Conservation (phyloP, 331 rosid genomes). For the Cydonia oblonga region DNA sequence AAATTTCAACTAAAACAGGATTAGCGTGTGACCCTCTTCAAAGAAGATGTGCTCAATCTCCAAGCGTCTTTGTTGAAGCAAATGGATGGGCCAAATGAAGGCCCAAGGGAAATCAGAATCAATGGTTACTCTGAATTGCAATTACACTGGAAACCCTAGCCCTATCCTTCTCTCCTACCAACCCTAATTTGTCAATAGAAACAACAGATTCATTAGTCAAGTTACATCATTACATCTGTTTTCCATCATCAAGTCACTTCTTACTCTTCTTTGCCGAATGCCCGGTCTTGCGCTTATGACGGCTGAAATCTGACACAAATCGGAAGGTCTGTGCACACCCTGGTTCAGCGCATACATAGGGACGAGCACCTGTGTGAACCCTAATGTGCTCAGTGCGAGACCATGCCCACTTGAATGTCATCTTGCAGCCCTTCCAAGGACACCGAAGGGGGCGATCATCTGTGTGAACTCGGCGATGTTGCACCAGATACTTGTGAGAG, state of each 20-base stretch:
- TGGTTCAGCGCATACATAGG: slow-evolving; percentile 72
- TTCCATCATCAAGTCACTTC: slow-evolving; percentile 17
- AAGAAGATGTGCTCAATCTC: slow-evolving; percentile 25
- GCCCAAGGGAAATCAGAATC: slow-evolving; percentile 49
- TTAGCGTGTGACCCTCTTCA: slow-evolving; percentile 23
- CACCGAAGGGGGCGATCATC: slow-evolving; percentile 94
- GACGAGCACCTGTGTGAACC: slow-evolving; percentile 90
- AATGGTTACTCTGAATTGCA: slow-evolving; percentile 43
- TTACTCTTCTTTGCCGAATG: slow-evolving; percentile 59
- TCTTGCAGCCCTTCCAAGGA: slow-evolving; percentile 99
- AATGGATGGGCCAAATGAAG: slow-evolving; percentile 49
- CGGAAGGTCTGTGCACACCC: slow-evolving; percentile 92
- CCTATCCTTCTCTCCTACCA: slow-evolving; percentile 26
- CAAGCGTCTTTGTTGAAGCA: slow-evolving; percentile 47
- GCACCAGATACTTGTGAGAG: slow-evolving; percentile 93
- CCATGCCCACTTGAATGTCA: slow-evolving; percentile 98
- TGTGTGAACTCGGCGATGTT: slow-evolving; percentile 82
- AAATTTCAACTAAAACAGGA: slow-evolving; percentile 3
- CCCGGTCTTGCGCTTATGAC: slow-evolving; percentile 93
- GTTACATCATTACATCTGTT: slow-evolving; percentile 20
- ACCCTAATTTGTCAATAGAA: slow-evolving; percentile 41
- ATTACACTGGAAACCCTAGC: slow-evolving; percentile 54
- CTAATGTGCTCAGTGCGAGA: slow-evolving; percentile 92
- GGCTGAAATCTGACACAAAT: slow-evolving; percentile 92
- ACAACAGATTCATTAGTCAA: slow-evolving; percentile 42